Percentiles rank a stretch among this genome's conserved stretches.
Conservation (phyloP, 305 asterid genomes). For the Fraxinus latifolia region DNA sequence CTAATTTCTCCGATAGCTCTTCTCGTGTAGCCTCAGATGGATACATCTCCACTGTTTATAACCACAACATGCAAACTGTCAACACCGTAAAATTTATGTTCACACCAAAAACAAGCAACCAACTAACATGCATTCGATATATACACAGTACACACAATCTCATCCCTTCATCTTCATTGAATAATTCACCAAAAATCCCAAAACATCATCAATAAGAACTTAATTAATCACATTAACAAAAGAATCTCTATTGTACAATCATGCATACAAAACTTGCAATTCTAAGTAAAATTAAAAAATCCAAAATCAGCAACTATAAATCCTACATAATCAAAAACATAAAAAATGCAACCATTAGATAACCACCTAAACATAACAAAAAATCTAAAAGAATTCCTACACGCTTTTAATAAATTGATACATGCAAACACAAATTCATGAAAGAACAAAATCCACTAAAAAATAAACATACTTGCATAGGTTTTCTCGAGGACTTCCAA, state of each 20-base stretch:
- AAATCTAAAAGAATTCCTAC: neutral
- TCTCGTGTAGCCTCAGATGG: slow-evolving; percentile 89
- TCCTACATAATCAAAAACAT: neutral
- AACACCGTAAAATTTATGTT: slow-evolving; percentile 2
- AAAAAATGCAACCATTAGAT: slow-evolving; percentile 11
- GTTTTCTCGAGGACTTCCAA: slow-evolving; percentile 82
- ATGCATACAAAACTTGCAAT: neutral
- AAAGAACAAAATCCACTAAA: slow-evolving; percentile 10
- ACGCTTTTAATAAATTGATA: neutral
- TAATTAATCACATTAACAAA: neutral
- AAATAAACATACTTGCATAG: slow-evolving; percentile 58
- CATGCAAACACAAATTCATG: neutral
- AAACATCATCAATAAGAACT: slow-evolving; percentile 5
- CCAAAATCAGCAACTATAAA: neutral
- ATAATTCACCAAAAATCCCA: slow-evolving; percentile 16
- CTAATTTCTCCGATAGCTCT: slow-evolving; percentile 65
- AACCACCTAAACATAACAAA: neutral
- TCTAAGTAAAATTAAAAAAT: neutral
- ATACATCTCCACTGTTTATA: slow-evolving; percentile 72
- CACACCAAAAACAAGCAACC: neutral
- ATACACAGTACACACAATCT: neutral
- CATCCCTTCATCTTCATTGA: slow-evolving; percentile 6
- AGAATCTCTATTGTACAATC: neutral
- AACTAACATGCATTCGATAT: neutral
- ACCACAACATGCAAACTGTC: slow-evolving; percentile 13